phyloP scores from a whole-genome alignment of 257 asterid species.

The Fraxinus americana region DNA sequence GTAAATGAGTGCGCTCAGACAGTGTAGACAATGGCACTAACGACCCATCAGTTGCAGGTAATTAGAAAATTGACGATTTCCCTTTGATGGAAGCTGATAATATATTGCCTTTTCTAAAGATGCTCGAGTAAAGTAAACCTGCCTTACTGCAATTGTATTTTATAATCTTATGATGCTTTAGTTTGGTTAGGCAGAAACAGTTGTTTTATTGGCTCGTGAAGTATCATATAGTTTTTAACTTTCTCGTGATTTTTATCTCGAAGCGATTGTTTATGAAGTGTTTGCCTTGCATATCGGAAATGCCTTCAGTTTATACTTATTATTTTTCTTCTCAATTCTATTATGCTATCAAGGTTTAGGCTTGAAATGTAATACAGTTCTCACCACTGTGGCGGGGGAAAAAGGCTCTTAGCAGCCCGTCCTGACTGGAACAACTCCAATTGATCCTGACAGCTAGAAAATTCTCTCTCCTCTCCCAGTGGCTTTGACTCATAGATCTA shows the following conservation, averaged over 20 bases:
- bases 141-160: background rate
- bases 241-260: background rate
- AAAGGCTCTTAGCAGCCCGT: too few relatives aligned
- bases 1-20: slow-evolving; percentile 29
- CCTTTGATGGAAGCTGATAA: background rate
- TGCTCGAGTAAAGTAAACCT: background rate
- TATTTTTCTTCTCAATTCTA: background rate
- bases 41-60: slow-evolving; percentile 49
- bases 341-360: background rate
- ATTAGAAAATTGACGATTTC: background rate
- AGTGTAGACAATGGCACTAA: slow-evolving; percentile 47
- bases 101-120: background rate
- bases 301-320: background rate
- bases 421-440: too few relatives aligned
- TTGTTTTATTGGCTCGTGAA: background rate
- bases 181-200: background rate
- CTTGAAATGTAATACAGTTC: background rate
- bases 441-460: too few relatives aligned
- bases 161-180: background rate
- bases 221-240: background rate
- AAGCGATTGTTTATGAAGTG: background rate
- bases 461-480: too few relatives aligned
- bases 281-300: background rate
- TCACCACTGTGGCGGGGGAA: background rate
- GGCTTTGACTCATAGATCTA: too few relatives aligned